Base-by-base conservation (phyloP, 257 asterid genomes). In the Mentha longifolia region DNA sequence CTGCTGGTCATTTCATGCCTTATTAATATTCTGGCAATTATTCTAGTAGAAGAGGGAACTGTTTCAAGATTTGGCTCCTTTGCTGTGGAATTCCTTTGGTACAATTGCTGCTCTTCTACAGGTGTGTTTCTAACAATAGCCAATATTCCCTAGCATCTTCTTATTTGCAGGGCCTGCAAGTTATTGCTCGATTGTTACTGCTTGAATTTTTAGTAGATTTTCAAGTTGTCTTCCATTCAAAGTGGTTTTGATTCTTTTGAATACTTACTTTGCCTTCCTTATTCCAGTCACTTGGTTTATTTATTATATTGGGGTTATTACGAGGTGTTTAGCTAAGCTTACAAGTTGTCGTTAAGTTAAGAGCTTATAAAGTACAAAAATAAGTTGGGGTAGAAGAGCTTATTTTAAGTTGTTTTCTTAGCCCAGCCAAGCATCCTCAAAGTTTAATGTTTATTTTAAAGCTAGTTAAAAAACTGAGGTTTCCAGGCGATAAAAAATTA, bases 41-140 rank as follows among this genome's bases (percentile, higher is more conserved):
- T 68, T 78, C 55, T 64, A 69, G 28, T 74, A 91, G 96, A 89
- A 87, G 86, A 80, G 95, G 61, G 96, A 85, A 72, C 73, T 78
- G 70, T 89, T 87, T 77, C 93, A 79, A 78, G 93, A 91, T 56
- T 84, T 91, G 75, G 97, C 95, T 66, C 96, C 96, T 7, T 50
- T 91, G 58, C 84, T 92, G 30, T 92, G 97, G 96, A 83, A 87
- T 81, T 83, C 97, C 33, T 86, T 85, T 74, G 97, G 97, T 67
- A 86, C 93, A 35, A 73, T 87, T 62, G 97, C 96, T 59, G 96
- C 95, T 33, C 96, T 91, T 73, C 81, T 91, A 59, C 95, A 91
- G 95, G 97, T 91, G 78, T 45, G 79, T 54, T 52, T 70, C n/a
- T 61, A 14, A 15, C 68, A 42, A 31, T 39, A 52, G 43, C 50